Base-by-base conservation (phyloP, 202 grass and related monocot genomes). In the Bolboschoenoplectus hybrid region DNA sequence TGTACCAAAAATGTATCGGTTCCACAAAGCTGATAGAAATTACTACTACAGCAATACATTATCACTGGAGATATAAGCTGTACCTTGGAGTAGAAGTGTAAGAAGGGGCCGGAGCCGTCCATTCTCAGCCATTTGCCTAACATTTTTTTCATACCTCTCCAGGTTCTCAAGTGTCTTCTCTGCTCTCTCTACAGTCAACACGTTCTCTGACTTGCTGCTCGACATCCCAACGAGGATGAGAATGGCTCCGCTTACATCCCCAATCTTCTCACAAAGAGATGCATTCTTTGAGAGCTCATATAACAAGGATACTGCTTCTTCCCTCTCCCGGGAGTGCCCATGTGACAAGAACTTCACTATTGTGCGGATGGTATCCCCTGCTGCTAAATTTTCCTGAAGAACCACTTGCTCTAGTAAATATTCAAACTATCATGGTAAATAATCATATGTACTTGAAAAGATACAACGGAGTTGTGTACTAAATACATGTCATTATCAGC, bases 91-190 rank as follows among this genome's bases (percentile, higher is more conserved):
- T n/a, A 97, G 91, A 65, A 95, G 89, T 35, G 87, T 93, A 68
- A 98, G 91, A 88, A 98, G 91, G 47, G 95, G 95, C 63, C 89
- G 93, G 78, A 98, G 71, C 89, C 93, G 88, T 63, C 95, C 91
- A 85, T 91, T 98, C 89, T 98, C 95, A 84, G 95, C 93, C 95
- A 98, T 98, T 78, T 93, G 91, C 82, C 93, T 95, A 87, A 98
- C 95, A 95, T 98, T 98, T 82, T 91, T 92, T 88, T 98, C 95
- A 66, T 87, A 98, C 51, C 78, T 92, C 87, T 92, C 95, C 66
- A 95, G 89, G 89, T 98, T 98, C 60, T 94, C 87, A 26, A 98
- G 86, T 74, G 86, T 95, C 44, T 88, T 93, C 41, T 95, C 93
- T 84, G 95, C 90, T 88, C 69, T 93, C 84, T 95, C 91, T 82